These are phyloP conservation scores for Syzygium malaccense DNA, from an alignment of 441 rosid species.

Conservation along the genomic window DNA sequence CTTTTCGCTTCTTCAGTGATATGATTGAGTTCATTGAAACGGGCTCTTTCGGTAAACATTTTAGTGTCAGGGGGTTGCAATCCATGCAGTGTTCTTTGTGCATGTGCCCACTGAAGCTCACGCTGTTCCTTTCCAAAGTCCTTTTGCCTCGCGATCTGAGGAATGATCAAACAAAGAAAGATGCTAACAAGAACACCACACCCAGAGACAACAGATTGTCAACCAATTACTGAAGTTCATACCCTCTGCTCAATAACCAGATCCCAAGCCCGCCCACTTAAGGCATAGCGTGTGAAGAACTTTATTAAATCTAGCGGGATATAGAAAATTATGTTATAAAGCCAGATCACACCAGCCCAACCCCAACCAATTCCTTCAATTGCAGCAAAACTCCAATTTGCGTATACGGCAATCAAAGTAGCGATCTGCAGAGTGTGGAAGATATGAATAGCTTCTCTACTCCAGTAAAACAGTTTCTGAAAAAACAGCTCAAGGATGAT, in stretches of 20 bases:
- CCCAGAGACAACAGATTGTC: background rate
- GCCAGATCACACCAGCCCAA: constrained; percentile 12
- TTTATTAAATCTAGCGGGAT: constrained; percentile 8
- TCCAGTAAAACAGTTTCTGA: background rate
- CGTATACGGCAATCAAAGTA: constrained; percentile 7
- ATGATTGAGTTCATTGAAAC: constrained; percentile 2
- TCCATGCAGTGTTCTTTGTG: constrained; percentile 2
- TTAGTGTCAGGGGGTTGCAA: constrained; percentile 2
- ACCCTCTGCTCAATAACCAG: constrained; percentile 8
- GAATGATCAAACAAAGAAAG: background rate
- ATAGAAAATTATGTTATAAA: constrained; percentile 5
- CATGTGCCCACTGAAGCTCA: constrained; percentile 12
- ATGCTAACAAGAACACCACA: background rate
- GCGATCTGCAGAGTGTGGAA: background rate
- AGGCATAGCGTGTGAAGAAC: constrained; percentile 6
- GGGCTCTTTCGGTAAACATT: background rate
- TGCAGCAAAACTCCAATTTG: constrained; percentile 8
- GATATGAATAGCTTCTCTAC: background rate
- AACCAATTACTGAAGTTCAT: background rate
- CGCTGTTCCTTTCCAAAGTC: constrained; percentile 13
- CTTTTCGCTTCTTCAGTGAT: constrained; percentile 9
- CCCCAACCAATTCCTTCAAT: constrained; percentile 13
- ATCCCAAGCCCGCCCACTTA: constrained; percentile 12
- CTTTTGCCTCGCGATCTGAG: constrained; percentile 8
- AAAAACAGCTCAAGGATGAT: background rate